Conservation (phyloP, 768 basidiomycete genomes). For the Podaxis rugospora region DNA sequence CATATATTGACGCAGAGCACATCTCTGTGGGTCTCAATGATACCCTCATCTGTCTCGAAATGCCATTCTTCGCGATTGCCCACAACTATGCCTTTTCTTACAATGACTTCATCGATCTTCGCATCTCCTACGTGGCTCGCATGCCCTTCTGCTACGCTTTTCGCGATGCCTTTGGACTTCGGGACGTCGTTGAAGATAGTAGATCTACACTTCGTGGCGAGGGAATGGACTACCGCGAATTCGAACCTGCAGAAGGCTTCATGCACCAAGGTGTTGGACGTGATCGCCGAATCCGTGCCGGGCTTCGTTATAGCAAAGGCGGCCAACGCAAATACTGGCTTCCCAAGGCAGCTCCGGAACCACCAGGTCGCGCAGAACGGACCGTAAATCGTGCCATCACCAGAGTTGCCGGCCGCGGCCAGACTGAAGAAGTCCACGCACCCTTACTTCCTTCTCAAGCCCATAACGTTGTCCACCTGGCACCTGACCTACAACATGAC, state of each 20-base stretch:
- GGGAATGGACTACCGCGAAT: conserved; percentile 94
- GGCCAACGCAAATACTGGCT: conserved; percentile 96
- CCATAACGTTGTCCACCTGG: conserved; percentile 60
- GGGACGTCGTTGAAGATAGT: conserved; percentile 85
- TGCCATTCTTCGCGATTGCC: conserved; percentile 95
- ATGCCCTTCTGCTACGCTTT: conserved; percentile 87
- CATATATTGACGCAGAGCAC: conserved; percentile 83
- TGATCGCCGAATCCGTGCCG: conserved; percentile 84
- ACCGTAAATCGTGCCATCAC: conserved; percentile 37
- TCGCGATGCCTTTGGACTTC: conserved; percentile 81
- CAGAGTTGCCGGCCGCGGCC: conserved; percentile 35
- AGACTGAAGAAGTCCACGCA: conserved; percentile 61
- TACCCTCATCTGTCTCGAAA: conserved; percentile 90
- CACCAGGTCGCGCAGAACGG: conserved; percentile 35
- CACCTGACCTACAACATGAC: conserved; percentile 44
- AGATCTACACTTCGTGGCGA: conserved; percentile 79
- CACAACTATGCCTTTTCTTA: conserved; percentile 95
- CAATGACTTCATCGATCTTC: conserved; percentile 72
- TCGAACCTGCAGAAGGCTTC: conserved; percentile 91
- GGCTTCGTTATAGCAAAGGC: conserved; percentile 87
- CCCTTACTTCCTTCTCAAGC: conserved; percentile 68
- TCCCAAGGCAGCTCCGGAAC: conserved; percentile 52
- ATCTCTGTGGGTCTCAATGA: conserved; percentile 91
- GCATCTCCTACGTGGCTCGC: conserved; percentile 67
- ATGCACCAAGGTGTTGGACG: conserved; percentile 89